Percentiles rank a stretch among this genome's conserved stretches.
Conservation (phyloP, 192 early-diverging fungal species). For the Coemansia javaensis region DNA sequence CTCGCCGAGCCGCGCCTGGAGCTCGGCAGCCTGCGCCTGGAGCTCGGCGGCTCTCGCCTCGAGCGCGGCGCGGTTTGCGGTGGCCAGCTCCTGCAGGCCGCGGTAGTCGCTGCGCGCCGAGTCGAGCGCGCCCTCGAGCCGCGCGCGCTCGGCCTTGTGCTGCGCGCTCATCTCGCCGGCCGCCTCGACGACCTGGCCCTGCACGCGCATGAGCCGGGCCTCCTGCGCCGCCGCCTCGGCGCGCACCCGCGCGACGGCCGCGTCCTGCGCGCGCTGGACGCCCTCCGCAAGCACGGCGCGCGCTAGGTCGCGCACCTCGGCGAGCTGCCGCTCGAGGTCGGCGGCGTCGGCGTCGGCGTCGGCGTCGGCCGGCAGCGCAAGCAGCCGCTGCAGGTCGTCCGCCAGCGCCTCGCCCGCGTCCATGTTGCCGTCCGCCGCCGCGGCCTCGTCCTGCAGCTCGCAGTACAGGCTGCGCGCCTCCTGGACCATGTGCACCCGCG, state of each 20-base stretch:
- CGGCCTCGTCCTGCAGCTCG: constrained; percentile 35
- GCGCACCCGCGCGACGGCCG: constrained; percentile 1
- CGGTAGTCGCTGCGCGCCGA: constrained; percentile 18
- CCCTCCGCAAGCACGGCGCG: constrained; percentile 17
- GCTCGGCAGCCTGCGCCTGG: constrained; percentile 18
- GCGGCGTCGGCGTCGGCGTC: background rate
- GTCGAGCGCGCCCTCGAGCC: constrained; percentile 11
- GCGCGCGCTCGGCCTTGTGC: constrained; percentile 21
- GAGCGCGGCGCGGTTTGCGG: constrained; percentile 5
- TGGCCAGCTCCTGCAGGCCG: constrained; percentile 20
- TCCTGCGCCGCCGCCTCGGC: constrained; percentile 18
- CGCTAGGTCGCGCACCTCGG: constrained; percentile 5
- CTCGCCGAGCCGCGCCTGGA: constrained; percentile 8
- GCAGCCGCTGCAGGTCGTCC: constrained; percentile 14
- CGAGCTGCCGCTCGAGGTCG: constrained; percentile 3
- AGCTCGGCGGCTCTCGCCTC: constrained; percentile 11
- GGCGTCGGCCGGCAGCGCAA: background rate
- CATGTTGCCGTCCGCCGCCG: constrained; percentile 9
- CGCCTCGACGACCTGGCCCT: constrained; percentile 42
- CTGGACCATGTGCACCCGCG: constrained; percentile 38
- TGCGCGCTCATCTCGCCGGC: constrained; percentile 28
- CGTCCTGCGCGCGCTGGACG: constrained; percentile 17
- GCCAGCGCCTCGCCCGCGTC: constrained; percentile 19
- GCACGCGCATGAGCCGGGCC: constrained; percentile 25
- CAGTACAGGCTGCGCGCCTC: constrained; percentile 30